phyloP scores from a whole-genome alignment of 805 yeast species.

The Maudiozyma barnettii region DNA sequence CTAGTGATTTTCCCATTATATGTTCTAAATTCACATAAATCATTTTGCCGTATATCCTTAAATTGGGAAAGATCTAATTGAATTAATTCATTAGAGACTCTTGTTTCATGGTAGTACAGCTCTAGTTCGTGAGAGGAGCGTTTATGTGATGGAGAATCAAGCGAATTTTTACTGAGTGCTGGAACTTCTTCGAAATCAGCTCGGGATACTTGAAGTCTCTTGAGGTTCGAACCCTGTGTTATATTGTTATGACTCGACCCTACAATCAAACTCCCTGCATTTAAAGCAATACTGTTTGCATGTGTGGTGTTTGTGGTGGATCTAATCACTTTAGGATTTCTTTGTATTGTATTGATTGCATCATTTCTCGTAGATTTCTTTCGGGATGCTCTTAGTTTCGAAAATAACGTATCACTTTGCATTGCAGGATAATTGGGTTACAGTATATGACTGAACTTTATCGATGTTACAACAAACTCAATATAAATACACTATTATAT shows the following conservation, averaged over 20 bases:
- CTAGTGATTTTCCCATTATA: slow-evolving; percentile 24
- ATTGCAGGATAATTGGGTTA: neutral
- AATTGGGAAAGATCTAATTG: slow-evolving; percentile 49
- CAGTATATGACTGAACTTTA: too few relatives aligned
- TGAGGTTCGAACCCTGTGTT: neutral
- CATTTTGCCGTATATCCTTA: slow-evolving; percentile 64
- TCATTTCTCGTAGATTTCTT: neutral
- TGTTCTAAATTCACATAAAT: slow-evolving; percentile 59
- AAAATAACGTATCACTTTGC: neutral
- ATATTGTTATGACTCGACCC: slow-evolving; percentile 8
- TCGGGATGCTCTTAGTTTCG: neutral
- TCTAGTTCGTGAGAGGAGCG: slow-evolving; percentile 14
- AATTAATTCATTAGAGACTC: slow-evolving; percentile 50
- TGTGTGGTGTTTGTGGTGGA: slow-evolving; percentile 13
- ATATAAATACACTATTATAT: too few relatives aligned
- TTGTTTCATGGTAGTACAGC: slow-evolving; percentile 51
- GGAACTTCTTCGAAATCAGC: neutral
- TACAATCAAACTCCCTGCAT: slow-evolving; percentile 22
- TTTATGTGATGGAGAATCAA: neutral
- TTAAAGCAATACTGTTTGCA: slow-evolving; percentile 19
- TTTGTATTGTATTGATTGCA: too few relatives aligned
- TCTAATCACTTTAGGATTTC: neutral
- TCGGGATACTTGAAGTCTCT: neutral
- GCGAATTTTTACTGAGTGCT: neutral
- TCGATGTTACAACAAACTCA: too few relatives aligned